These are phyloP conservation scores for Ilex asprella DNA, from an alignment of 257 asterid genomes.

Conservation along the genomic window DNA sequence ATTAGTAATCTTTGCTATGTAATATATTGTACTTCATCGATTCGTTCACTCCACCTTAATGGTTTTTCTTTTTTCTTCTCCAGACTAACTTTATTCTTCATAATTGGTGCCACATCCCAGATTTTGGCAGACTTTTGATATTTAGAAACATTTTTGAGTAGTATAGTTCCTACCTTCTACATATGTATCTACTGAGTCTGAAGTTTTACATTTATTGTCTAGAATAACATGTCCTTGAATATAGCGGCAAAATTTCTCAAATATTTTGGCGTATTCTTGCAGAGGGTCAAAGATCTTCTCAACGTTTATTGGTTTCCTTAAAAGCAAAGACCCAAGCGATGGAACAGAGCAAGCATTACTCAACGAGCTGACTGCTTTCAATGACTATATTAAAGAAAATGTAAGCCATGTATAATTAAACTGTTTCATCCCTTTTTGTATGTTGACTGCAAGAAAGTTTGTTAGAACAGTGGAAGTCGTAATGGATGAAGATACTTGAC, in stretches of 20 bases:
- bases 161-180: neutral
- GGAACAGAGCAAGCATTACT: slow-evolving; percentile 82
- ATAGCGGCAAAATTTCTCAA: neutral
- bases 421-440: slow-evolving; percentile 1
- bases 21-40: too few relatives aligned
- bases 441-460: neutral
- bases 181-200: neutral
- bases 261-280: slow-evolving; percentile 19
- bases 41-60: too few relatives aligned
- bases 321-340: slow-evolving; percentile 83
- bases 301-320: slow-evolving; percentile 76
- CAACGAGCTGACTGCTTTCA: slow-evolving; percentile 60
- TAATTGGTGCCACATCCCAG: too few relatives aligned
- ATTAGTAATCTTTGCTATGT: too few relatives aligned
- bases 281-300: slow-evolving; percentile 94
- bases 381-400: slow-evolving; percentile 63
- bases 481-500: neutral
- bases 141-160: neutral
- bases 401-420: slow-evolving; percentile 32
- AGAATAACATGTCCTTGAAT: neutral
- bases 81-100: too few relatives aligned
- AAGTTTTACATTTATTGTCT: neutral
- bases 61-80: too few relatives aligned
- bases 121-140: neutral
- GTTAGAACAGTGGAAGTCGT: neutral